phyloP scores from a whole-genome alignment of 139 green algal genomes.

The Spirogloea muscicola region DNA sequence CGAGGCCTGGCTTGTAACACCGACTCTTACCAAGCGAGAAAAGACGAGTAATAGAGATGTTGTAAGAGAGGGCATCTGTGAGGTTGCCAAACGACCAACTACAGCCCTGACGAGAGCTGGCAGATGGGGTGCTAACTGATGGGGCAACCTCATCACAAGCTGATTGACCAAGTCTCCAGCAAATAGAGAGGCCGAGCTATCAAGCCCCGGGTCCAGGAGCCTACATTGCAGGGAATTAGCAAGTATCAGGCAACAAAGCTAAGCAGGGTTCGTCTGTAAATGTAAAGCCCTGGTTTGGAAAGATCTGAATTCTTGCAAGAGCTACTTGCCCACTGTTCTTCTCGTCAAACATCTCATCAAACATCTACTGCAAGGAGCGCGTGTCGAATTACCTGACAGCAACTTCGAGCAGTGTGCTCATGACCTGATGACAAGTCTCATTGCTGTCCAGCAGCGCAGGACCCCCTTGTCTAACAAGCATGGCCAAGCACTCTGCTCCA shows the following conservation, averaged over 20 bases:
- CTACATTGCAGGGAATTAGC: too few species aligned
- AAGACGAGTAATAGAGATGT: conserved; percentile 54
- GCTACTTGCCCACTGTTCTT: too few species aligned
- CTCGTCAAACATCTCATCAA: too few species aligned
- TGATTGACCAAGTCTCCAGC: conserved; percentile 53
- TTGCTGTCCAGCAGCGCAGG: conserved; percentile 1
- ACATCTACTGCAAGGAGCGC: too few species aligned
- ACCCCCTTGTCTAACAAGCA: conserved; percentile 8
- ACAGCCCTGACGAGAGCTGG: conserved; percentile 44
- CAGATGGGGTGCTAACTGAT: conserved; percentile 43
- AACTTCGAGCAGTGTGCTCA: conserved; percentile 21
- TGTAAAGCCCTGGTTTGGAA: too few species aligned
- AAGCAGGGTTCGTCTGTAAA: too few species aligned
- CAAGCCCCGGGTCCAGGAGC: conserved; percentile 46
- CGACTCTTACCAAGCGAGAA: conserved; percentile 9
- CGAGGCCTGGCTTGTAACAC: too few species aligned
- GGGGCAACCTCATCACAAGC: conserved; percentile 46
- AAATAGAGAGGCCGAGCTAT: conserved; percentile 46
- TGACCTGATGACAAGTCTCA: background rate
- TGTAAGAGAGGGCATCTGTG: conserved; percentile 9
- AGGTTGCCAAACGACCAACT: conserved; percentile 9
- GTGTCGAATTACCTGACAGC: conserved; percentile 8
- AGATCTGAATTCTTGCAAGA: too few species aligned
- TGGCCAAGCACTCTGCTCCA: conserved; percentile 43
- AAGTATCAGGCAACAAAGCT: too few species aligned